Evolutionary conservation across 306 rosid species (phyloP).

Genomic region (Corylus americana): DNA sequence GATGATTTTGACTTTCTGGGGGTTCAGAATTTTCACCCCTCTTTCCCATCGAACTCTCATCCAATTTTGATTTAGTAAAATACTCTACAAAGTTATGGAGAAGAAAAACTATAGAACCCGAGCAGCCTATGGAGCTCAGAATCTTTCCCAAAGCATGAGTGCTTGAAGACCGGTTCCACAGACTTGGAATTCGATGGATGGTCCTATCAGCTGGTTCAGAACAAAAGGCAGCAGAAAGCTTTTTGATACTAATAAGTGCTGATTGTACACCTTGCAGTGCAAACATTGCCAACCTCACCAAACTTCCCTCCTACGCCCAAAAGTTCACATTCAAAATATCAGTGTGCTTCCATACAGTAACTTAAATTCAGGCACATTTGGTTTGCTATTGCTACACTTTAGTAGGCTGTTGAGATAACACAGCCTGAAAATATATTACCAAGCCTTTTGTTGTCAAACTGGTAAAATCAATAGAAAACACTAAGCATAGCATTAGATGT

Average conservation of each 20-base stretch:
- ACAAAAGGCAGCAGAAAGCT: slow-evolving; percentile 54
- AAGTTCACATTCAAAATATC: slow-evolving; percentile 1
- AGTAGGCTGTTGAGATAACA: too few relatives aligned
- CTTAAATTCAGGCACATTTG: too few relatives aligned
- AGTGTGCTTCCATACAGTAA: too few relatives aligned
- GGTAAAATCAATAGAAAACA: too few relatives aligned
- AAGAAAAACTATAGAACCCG: slow-evolving; percentile 67
- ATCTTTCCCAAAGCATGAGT: slow-evolving; percentile 73
- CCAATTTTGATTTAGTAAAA: slow-evolving; percentile 41
- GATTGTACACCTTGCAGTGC: slow-evolving; percentile 77
- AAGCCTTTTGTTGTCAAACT: too few relatives aligned
- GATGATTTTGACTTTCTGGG: slow-evolving; percentile 26
- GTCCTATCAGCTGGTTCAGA: slow-evolving; percentile 72
- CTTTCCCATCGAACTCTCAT: slow-evolving; percentile 13
- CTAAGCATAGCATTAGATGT: too few relatives aligned
- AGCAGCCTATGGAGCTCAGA: slow-evolving; percentile 63
- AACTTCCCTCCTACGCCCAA: slow-evolving; percentile 66
- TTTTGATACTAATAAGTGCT: slow-evolving; percentile 62
- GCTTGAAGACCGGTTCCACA: slow-evolving; percentile 79
- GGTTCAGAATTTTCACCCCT: slow-evolving; percentile 18
- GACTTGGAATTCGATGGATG: slow-evolving; percentile 57
- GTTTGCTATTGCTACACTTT: too few relatives aligned
- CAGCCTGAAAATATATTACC: too few relatives aligned
- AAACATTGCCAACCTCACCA: slow-evolving; percentile 76
- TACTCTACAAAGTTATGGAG: slow-evolving; percentile 58